These are phyloP conservation scores for Russula vinacea DNA, from an alignment of 768 basidiomycete genomes.

Conservation along the genomic window DNA sequence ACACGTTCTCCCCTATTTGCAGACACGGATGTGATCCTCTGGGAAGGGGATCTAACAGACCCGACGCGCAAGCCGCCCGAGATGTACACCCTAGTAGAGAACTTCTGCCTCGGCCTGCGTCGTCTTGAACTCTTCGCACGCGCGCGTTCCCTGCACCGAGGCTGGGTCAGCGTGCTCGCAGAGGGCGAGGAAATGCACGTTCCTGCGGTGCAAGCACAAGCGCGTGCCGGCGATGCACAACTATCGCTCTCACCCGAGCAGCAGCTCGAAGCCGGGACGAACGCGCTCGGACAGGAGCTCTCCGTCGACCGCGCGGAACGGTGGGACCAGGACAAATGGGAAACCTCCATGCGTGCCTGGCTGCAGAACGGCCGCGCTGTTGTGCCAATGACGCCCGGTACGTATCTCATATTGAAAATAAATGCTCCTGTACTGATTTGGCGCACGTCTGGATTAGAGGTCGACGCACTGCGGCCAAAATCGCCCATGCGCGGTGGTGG, in stretches of 20 bases:
- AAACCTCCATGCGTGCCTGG: conserved; percentile 54
- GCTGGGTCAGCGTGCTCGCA: conserved; percentile 87
- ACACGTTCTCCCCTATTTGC: conserved; percentile 4
- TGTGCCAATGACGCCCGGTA: conserved; percentile 61
- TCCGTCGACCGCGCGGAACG: conserved; percentile 38
- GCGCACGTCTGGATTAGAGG: conserved; percentile 44
- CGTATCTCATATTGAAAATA: conserved; percentile 8
- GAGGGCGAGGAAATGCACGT: conserved; percentile 59
- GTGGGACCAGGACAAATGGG: conserved; percentile 67
- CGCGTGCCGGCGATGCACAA: conserved; percentile 27
- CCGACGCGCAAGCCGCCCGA: conserved; percentile 89
- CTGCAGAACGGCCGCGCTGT: conserved; percentile 44
- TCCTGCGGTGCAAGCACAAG: conserved; percentile 36
- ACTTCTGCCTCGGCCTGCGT: conserved; percentile 92
- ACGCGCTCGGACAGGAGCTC: conserved; percentile 32
- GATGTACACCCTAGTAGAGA: conserved; percentile 94
- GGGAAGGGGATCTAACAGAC: conserved; percentile 88
- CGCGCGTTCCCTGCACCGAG: conserved; percentile 63
- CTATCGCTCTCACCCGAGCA: conserved; percentile 31
- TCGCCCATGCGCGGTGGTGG: conserved; percentile 59
- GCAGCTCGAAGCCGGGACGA: conserved; percentile 38
- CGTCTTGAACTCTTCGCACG: conserved; percentile 88
- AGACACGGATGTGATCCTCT: conserved; percentile 97
- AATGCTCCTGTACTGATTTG: neutral
- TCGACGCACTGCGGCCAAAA: conserved; percentile 81